phyloP scores from a whole-genome alignment of 169 alveolate genomes.

The Plasmodium adleri region DNA sequence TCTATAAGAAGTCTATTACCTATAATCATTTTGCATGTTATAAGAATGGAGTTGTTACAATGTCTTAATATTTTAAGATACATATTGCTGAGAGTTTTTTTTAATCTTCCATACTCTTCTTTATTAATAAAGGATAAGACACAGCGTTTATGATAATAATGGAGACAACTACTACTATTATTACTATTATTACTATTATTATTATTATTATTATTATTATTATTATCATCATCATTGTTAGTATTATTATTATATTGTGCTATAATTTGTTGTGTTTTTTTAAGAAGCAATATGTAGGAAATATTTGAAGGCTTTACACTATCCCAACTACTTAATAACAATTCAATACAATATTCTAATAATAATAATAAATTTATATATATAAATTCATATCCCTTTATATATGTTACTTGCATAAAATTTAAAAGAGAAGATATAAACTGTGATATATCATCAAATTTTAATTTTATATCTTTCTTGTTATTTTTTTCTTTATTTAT shows the following conservation, averaged over 20 bases:
- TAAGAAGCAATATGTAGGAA: constrained; percentile 21
- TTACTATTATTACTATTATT: neutral
- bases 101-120: neutral
- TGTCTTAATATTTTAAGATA: constrained; percentile 22
- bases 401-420: constrained; percentile 14
- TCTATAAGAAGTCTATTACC: constrained; percentile 45
- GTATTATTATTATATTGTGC: constrained; percentile 6
- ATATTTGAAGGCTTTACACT: neutral
- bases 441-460: constrained; percentile 2
- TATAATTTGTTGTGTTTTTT: constrained; percentile 4
- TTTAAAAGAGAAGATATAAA: constrained; percentile 16
- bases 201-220: neutral
- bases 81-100: constrained; percentile 17
- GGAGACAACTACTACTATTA: no score
- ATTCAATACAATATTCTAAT: constrained; percentile 21
- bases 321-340: neutral
- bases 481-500: neutral
- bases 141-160: no score
- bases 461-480: constrained; percentile 11
- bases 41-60: constrained; percentile 38
- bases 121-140: constrained; percentile 3
- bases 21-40: constrained; percentile 45
- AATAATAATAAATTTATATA: constrained; percentile 33
- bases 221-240: neutral
- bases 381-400: constrained; percentile 49